Evolutionary conservation across 495 filamentous ascomycete species (phyloP), one percentile per base, ranked within the genome.

Genomic region (Penicillium cinerascens): DNA sequence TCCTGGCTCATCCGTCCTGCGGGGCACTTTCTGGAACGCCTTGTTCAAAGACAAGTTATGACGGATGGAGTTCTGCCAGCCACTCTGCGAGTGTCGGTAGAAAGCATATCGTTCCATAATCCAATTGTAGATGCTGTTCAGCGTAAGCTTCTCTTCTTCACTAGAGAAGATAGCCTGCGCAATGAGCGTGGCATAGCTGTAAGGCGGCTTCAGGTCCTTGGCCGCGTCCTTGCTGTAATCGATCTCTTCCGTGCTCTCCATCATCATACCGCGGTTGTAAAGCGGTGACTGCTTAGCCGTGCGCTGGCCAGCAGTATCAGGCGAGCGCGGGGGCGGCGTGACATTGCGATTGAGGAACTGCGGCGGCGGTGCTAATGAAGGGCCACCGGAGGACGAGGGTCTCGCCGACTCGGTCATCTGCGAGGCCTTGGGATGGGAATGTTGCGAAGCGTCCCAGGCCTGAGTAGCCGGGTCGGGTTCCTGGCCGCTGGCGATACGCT

Each of bases 1-100:
- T 3, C 93, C 93, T 2, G 93, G 93, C 63, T 98, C 95, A 59
- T 98, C 89, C 0, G 91, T 93, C 5, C 87, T 82, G 33, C 93
- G 86, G 21, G 95, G 87, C 5, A 96, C 86, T 67, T 97, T 97
- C 55, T 87, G 82, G 66, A 98, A 98, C 0, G 84, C 82, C 68
- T 95, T 92, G 62, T 95, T 96, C 43, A 98, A 68, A 3, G 95
- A 97, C 17, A 98, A 70, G 58, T 97, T 97, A 58, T 98, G 93
- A 2, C 93, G 85, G 58, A 98, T 98, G 1, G 91, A 96, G 58
- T 98, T 98, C 87, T 96, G 95, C 93, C 93, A 97, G 46, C 93
- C 92, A 41, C 80, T 81, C 47, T 81, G 82, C 23, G 88, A 88
- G 63, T 88, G 79, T 37, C 93, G 77, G 67, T 96, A 98, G 66